Evolutionary conservation across 169 alveolate species (phyloP), one percentile per base, ranked within the genome.

Genomic region (Cryptosporidium bovis): DNA sequence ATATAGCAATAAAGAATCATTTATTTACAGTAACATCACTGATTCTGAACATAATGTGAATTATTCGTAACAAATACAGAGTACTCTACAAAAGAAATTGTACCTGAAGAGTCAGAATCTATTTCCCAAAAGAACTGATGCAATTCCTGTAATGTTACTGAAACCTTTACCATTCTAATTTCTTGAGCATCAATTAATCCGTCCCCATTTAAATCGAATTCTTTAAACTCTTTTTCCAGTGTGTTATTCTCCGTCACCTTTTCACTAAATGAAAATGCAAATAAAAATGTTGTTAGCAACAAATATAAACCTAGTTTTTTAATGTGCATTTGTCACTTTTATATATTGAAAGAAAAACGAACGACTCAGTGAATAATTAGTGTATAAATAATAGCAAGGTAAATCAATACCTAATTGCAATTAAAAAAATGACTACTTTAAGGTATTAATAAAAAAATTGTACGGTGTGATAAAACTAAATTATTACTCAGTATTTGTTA

Each of bases 91-190:
- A 77, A 2, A 12, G 87, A 60, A 40, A 77, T 62, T 18, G 87
- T 77, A 4, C 87, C 87, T 34, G 87, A 77, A 18, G 65, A 58
- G 20, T 77, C 87, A 12, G 31, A 1, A 62, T 77, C 87, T n/a
- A 77, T 62, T 77, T 77, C 87, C 87, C 87, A 77, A 56, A 77
- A 77, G 29, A 77, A 77, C 64, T 62, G 77, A n/a, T 77, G 87
- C 15, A 77, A 20, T 15, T 77, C 87, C 10, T 60, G 87, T 62
- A 77, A 60, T 31, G 87, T 77, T 7, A 77, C 87, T 7, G 87
- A 56, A 33, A 51, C 44, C 29, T 71, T 20, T 16, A 77, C 29
- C 16, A 31, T 60, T 48, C 87, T 33, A 44, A 77, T 77, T 62
- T 77, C 87, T n/a, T 77, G 87, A 36, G 87, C 87, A 77, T 77